Base-by-base conservation (phyloP, 148 eudicot genomes). In the Nepenthes gracilis region DNA sequence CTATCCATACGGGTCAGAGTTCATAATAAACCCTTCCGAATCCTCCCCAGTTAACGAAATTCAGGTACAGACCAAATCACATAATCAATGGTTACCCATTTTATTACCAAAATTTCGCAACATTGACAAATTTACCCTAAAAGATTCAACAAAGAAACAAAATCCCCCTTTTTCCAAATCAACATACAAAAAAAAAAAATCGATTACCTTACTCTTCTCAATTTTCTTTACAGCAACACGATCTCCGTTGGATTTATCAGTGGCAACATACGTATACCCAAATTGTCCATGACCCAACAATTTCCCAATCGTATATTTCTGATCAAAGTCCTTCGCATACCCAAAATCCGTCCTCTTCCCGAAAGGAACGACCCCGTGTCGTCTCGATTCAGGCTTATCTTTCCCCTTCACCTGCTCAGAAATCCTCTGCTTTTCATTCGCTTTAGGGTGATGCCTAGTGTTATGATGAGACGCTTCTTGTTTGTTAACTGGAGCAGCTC, bases 231-330 rank as follows among this genome's bases (percentile, higher is more conserved):
- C 98, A 43, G 98, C 98, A 73, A 92, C 96, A 73, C 90, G 96
- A 79, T 92, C 81, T 6, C 83, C 96, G 64, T 74, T 80, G 59
- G 70, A 70, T 69, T 72, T 80, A 73, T 92, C 80, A 35, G 81
- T 86, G 1, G 98, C 98, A 64, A 82, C 88, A 68, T 92, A 92
- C 1, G 98, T 92, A 68, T 85, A 88, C 40, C 98, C 98, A 84
- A 92, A 88, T 78, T 92, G 98, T 1, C 98, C 98, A 73, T 88
- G 98, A 7, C 98, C 98, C 76, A 92, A 81, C 70, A 92, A 78
- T 66, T 84, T 92, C 64, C 98, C 98, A 73, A 83, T 84, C 5
- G 74, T 34, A 69, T 85, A 92, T 49, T 63, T 74, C 57, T 60
- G 48, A 57, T 88, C 85, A 66, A 92, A 92, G 57, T 88, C 88